Conservation (phyloP, 306 rosid species). For the Trifolium subterraneum region DNA sequence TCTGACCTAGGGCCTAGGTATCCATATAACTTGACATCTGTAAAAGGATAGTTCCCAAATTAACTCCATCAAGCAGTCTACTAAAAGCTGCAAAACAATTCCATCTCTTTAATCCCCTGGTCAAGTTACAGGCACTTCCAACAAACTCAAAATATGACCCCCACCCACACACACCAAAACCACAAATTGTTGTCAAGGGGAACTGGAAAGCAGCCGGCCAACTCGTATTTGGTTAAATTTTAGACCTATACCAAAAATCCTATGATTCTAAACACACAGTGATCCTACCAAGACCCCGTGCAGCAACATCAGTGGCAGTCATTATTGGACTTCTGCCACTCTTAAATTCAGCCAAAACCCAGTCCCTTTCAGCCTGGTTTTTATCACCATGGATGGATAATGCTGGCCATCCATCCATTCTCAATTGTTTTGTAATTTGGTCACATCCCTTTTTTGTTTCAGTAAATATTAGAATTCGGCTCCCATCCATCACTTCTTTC, state of each 20-base stretch:
- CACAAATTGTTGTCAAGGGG: slow-evolving; percentile 82
- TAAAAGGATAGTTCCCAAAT: slow-evolving; percentile 39
- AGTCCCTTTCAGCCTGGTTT: slow-evolving; percentile 94
- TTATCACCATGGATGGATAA: slow-evolving; percentile 98
- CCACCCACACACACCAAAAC: slow-evolving; percentile 74
- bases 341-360: slow-evolving; percentile 98
- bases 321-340: slow-evolving; percentile 96
- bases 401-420: slow-evolving; percentile 99
- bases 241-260: slow-evolving; percentile 60
- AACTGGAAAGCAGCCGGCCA: slow-evolving; percentile 99
- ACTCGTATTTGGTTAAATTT: slow-evolving; percentile 63
- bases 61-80: slow-evolving; percentile 40
- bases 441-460: slow-evolving; percentile 97
- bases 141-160: slow-evolving; percentile 49
- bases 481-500: slow-evolving; percentile 74
- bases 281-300: slow-evolving; percentile 99
- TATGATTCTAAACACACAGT: slow-evolving; percentile 73
- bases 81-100: slow-evolving; percentile 44
- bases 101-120: slow-evolving; percentile 45
- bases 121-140: slow-evolving; percentile 56
- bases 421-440: slow-evolving; percentile 85
- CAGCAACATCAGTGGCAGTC: slow-evolving; percentile 99
- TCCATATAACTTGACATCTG: slow-evolving; percentile 58
- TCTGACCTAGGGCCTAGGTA: slow-evolving; percentile 45
- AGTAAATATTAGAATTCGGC: slow-evolving; percentile 80